Conservation (phyloP, 352 stramenopile species). For the Aphanomyces astaci region DNA sequence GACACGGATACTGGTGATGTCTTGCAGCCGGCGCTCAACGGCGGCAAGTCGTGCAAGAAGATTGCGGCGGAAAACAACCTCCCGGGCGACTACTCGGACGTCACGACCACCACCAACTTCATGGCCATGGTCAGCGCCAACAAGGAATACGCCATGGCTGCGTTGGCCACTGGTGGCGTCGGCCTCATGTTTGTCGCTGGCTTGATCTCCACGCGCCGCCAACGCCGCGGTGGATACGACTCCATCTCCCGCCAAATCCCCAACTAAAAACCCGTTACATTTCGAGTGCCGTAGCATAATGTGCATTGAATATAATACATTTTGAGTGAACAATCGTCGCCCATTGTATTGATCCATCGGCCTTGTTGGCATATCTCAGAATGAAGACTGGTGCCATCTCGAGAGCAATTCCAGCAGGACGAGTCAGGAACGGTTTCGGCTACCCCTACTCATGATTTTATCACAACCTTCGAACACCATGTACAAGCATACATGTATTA, state of each 20-base stretch:
- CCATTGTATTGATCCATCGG: too few relatives aligned
- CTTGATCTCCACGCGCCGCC: slow-evolving; percentile 2
- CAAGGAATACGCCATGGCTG: slow-evolving; percentile 11
- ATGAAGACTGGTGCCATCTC: too few relatives aligned
- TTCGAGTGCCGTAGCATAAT: not conserved
- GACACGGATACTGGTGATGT: not conserved
- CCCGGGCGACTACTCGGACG: slow-evolving; percentile 1
- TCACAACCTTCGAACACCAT: too few relatives aligned
- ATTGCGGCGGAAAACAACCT: not conserved
- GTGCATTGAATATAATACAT: slow-evolving; percentile 4
- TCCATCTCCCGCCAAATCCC: not conserved
- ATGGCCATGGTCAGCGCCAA: slow-evolving; percentile 7
- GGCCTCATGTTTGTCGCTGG: slow-evolving; percentile 10
- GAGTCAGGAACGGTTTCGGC: too few relatives aligned
- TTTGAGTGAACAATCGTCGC: not conserved
- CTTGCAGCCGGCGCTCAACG: not conserved
- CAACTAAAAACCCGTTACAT: not conserved
- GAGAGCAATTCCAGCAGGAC: too few relatives aligned
- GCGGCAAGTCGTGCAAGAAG: not conserved
- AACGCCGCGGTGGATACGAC: slow-evolving; percentile 4
- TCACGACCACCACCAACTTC: not conserved
- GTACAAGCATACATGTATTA: not conserved
- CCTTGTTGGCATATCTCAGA: too few relatives aligned
- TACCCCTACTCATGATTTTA: too few relatives aligned
- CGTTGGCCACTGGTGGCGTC: not conserved